Conservation (phyloP, 495 filamentous ascomycete genomes). For the Penicillium diatomitis region DNA sequence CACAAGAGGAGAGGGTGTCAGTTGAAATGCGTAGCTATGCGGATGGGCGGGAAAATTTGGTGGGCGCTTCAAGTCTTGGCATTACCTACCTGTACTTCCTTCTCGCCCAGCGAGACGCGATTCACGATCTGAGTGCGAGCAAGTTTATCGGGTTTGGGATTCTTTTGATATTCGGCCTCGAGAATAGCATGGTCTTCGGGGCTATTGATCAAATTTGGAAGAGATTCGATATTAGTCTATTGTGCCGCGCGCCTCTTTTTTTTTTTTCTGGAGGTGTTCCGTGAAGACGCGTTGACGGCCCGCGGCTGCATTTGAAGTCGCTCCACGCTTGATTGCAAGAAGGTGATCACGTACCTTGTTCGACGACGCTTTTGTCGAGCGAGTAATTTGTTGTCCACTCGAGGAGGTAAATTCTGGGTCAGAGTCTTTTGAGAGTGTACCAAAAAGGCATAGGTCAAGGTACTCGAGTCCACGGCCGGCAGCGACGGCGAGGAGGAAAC, state of each 20-base stretch:
- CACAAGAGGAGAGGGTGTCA: neutral
- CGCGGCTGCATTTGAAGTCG: too few relatives aligned
- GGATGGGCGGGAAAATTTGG: slow-evolving; percentile 10
- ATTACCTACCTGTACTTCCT: slow-evolving; percentile 85
- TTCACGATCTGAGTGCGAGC: slow-evolving; percentile 74
- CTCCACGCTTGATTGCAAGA: too few relatives aligned
- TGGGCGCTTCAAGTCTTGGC: slow-evolving; percentile 17
- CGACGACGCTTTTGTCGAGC: slow-evolving; percentile 60
- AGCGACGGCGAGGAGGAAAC: slow-evolving; percentile 31
- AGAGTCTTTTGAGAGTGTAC: slow-evolving; percentile 61
- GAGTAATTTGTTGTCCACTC: slow-evolving; percentile 58
- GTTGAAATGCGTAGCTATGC: slow-evolving; percentile 1
- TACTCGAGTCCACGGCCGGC: slow-evolving; percentile 27
- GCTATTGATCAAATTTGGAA: slow-evolving; percentile 32
- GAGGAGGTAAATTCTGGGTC: slow-evolving; percentile 50
- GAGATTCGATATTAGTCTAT: neutral
- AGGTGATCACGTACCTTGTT: slow-evolving; percentile 41
- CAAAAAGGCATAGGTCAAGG: slow-evolving; percentile 52
- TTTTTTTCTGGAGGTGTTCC: too few relatives aligned
- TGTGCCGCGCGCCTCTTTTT: slow-evolving; percentile 1
- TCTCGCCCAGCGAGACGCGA: slow-evolving; percentile 85
- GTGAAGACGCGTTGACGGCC: neutral
- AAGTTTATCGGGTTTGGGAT: slow-evolving; percentile 88
- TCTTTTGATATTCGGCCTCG: slow-evolving; percentile 74
- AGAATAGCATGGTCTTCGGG: slow-evolving; percentile 85